These are phyloP conservation scores for Ceratobasidium sp. DNA, from an alignment of 1,284 basidiomycete genomes.

Conservation along the genomic window DNA sequence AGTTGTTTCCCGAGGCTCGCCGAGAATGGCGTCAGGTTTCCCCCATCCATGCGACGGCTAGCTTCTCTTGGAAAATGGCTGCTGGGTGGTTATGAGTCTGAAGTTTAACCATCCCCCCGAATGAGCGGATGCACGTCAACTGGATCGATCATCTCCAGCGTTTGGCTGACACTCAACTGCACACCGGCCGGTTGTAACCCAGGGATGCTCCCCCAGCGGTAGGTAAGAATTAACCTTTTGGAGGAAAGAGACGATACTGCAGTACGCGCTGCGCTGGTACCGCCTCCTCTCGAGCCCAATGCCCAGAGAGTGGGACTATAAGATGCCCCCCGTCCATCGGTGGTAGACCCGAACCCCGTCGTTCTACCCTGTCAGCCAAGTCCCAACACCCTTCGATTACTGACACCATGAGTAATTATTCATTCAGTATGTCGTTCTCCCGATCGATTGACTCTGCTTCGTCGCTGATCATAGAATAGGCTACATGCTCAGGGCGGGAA, in stretches of 20 bases:
- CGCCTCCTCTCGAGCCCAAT: slow-evolving; percentile 11
- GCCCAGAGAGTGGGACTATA: slow-evolving; percentile 13
- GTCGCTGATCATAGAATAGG: slow-evolving; percentile 76
- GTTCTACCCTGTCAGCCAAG: background rate
- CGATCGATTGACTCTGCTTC: slow-evolving; percentile 62
- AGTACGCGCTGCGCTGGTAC: slow-evolving; percentile 1
- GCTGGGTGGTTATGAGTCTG: slow-evolving; percentile 2
- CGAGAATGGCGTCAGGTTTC: slow-evolving; percentile 12
- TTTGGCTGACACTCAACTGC: background rate
- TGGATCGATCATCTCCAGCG: slow-evolving; percentile 4
- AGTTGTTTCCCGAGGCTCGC: slow-evolving; percentile 1
- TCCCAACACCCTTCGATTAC: slow-evolving; percentile 50
- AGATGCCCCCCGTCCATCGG: slow-evolving; percentile 42
- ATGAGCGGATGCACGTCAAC: background rate
- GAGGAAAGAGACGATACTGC: background rate
- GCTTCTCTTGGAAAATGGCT: slow-evolving; percentile 24
- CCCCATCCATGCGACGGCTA: background rate
- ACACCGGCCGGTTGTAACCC: slow-evolving; percentile 3
- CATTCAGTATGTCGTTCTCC: slow-evolving; percentile 70
- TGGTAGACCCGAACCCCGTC: slow-evolving; percentile 14
- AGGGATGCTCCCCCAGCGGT: background rate
- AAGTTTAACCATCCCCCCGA: slow-evolving; percentile 6
- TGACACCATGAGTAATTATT: slow-evolving; percentile 58
- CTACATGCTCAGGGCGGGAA: slow-evolving; percentile 35
- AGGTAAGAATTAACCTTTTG: slow-evolving; percentile 31